Conservation (phyloP, 306 rosid species). For the Dalbergia cochinchinensis region DNA sequence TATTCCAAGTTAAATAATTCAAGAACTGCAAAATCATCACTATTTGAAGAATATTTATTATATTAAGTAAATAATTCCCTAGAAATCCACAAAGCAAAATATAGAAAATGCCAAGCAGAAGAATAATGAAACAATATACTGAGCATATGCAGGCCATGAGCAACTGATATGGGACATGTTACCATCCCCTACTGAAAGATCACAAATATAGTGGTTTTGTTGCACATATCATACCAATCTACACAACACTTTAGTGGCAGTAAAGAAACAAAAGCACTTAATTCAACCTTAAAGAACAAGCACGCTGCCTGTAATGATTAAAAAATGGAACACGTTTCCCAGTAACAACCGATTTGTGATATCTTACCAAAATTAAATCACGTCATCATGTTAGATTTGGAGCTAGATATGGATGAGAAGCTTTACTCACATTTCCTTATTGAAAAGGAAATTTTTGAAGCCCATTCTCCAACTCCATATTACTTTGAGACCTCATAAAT, state of each 20-base stretch:
- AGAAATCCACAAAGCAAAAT: constrained; percentile 9
- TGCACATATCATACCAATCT: constrained; percentile 5
- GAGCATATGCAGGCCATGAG: neutral
- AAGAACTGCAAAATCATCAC: constrained; percentile 35
- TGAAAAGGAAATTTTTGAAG: neutral
- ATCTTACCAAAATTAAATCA: neutral
- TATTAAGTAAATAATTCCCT: neutral
- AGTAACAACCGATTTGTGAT: neutral
- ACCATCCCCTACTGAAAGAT: constrained; percentile 5
- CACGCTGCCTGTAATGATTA: neutral
- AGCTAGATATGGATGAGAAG: too few relatives aligned
- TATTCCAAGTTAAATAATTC: constrained; percentile 38
- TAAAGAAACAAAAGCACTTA: neutral
- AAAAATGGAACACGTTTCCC: neutral
- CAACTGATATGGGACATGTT: neutral
- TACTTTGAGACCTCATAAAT: neutral
- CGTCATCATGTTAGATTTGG: too few relatives aligned
- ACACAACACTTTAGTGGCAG: neutral
- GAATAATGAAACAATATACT: constrained; percentile 12
- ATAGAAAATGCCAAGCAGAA: constrained; percentile 25
- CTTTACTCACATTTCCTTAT: too few relatives aligned
- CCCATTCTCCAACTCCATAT: neutral
- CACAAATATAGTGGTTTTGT: neutral
- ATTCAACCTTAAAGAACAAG: neutral
- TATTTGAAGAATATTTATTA: constrained; percentile 10